These are phyloP conservation scores for Cryphonectria parasitica DNA, from an alignment of 2,329 filamentous ascomycete species.

Conservation along the genomic window DNA sequence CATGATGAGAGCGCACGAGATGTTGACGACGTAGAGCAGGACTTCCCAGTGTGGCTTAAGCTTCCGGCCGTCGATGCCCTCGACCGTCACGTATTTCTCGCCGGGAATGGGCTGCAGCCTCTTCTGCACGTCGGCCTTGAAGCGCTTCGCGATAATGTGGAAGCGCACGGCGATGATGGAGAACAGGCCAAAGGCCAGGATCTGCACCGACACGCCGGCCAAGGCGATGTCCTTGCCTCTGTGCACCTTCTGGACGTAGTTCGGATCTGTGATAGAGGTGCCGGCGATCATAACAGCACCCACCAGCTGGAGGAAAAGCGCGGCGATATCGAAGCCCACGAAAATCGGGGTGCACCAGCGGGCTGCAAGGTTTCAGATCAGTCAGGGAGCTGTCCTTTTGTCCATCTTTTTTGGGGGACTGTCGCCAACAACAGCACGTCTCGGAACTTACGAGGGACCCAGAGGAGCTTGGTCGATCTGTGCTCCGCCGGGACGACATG, in stretches of 20 bases:
- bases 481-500: conserved; percentile 41
- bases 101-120: conserved; percentile 35
- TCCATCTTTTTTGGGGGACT: conserved; percentile 32
- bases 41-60: conserved; percentile 41
- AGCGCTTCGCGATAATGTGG: conserved; percentile 48
- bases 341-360: conserved; percentile 45
- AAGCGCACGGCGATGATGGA: conserved; percentile 49
- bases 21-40: conserved; percentile 41
- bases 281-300: conserved; percentile 47
- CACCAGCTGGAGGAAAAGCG: conserved; percentile 44
- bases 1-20: conserved; percentile 38
- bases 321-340: conserved; percentile 44
- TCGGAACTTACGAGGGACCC: conserved; percentile 38
- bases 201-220: conserved; percentile 47
- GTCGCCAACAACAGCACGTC: background rate
- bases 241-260: conserved; percentile 39
- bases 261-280: conserved; percentile 37
- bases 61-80: conserved; percentile 30
- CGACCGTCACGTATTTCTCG: conserved; percentile 40
- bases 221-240: conserved; percentile 44
- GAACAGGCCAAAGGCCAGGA: conserved; percentile 52
- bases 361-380: conserved; percentile 28
- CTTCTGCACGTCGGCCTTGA: conserved; percentile 37
- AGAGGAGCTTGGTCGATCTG: conserved; percentile 41
- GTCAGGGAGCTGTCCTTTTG: conserved; percentile 36